These are phyloP conservation scores for Arabis hirsuta DNA, from an alignment of 345 rosid genomes.

Conservation along the genomic window DNA sequence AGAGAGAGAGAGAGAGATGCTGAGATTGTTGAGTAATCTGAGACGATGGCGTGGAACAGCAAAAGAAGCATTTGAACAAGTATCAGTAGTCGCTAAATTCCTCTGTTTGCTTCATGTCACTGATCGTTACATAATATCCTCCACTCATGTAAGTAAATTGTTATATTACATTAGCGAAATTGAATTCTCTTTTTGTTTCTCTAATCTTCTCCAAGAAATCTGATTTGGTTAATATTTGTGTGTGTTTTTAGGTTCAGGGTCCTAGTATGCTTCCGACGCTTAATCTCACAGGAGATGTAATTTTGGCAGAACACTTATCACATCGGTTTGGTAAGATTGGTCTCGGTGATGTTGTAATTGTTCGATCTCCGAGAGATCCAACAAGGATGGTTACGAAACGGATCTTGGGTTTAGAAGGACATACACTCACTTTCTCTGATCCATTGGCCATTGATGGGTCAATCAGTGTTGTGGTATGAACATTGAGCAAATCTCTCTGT, in stretches of 20 bases:
- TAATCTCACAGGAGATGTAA: slow-evolving; percentile 69
- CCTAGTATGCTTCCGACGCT: slow-evolving; percentile 88
- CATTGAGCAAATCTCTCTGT: background rate
- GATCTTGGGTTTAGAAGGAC: slow-evolving; percentile 69
- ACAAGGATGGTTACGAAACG: slow-evolving; percentile 64
- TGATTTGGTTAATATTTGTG: background rate
- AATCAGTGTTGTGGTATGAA: slow-evolving; percentile 48
- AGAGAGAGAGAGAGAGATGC: slow-evolving; percentile 29
- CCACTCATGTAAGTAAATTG: slow-evolving; percentile 55
- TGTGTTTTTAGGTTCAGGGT: slow-evolving; percentile 61
- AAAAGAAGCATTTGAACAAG: slow-evolving; percentile 47
- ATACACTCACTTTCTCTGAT: slow-evolving; percentile 61
- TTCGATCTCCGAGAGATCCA: slow-evolving; percentile 76
- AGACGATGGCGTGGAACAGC: slow-evolving; percentile 49
- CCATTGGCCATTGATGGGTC: slow-evolving; percentile 42
- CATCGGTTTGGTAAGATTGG: slow-evolving; percentile 65
- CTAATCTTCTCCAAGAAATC: background rate
- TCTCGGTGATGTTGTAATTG: slow-evolving; percentile 73
- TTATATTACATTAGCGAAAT: background rate
- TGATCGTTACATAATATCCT: slow-evolving; percentile 58
- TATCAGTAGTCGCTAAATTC: slow-evolving; percentile 33
- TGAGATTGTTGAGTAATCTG: slow-evolving; percentile 31
- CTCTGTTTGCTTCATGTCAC: slow-evolving; percentile 65
- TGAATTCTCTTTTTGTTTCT: background rate
- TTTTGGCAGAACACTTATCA: slow-evolving; percentile 65